phyloP scores from a whole-genome alignment of 1,284 basidiomycete genomes.

The Cutaneotrichosporon sp. region DNA sequence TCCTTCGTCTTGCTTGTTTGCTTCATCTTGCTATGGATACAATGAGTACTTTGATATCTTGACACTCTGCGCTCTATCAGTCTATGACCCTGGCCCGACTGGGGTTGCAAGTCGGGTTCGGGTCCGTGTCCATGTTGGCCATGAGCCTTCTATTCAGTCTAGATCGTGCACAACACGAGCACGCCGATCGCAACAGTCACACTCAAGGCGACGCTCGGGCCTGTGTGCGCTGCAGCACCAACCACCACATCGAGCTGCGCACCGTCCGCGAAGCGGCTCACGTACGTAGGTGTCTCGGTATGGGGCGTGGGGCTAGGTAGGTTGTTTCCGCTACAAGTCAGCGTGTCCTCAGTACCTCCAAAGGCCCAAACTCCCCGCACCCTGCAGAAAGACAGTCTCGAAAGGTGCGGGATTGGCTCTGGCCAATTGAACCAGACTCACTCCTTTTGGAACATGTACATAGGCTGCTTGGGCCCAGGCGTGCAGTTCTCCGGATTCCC shows the following conservation, averaged over 20 bases:
- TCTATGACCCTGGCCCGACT: neutral
- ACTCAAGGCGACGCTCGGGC: constrained; percentile 8
- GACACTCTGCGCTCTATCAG: neutral
- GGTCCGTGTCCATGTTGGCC: neutral
- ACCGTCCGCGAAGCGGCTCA: constrained; percentile 15
- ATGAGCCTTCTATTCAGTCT: neutral
- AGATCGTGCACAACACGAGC: neutral
- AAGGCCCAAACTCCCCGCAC: neutral
- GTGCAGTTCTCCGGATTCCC: constrained; percentile 38
- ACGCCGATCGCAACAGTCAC: neutral
- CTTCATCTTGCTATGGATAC: neutral
- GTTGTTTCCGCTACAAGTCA: constrained; percentile 19
- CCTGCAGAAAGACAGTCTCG: neutral
- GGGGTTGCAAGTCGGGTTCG: neutral
- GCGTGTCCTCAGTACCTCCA: neutral
- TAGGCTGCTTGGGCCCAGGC: constrained; percentile 32
- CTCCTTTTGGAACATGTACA: constrained; percentile 20
- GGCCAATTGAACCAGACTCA: constrained; percentile 6
- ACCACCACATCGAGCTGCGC: constrained; percentile 18
- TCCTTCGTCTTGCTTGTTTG: neutral
- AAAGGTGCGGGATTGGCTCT: neutral
- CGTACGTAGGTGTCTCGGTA: constrained; percentile 9
- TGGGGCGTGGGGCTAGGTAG: neutral
- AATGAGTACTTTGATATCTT: neutral
- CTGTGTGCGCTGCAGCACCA: constrained; percentile 12